Percentiles rank a stretch among this genome's conserved stretches.
Conservation (phyloP, 2,329 filamentous ascomycete genomes). For the Talaromyces pinophilus region DNA sequence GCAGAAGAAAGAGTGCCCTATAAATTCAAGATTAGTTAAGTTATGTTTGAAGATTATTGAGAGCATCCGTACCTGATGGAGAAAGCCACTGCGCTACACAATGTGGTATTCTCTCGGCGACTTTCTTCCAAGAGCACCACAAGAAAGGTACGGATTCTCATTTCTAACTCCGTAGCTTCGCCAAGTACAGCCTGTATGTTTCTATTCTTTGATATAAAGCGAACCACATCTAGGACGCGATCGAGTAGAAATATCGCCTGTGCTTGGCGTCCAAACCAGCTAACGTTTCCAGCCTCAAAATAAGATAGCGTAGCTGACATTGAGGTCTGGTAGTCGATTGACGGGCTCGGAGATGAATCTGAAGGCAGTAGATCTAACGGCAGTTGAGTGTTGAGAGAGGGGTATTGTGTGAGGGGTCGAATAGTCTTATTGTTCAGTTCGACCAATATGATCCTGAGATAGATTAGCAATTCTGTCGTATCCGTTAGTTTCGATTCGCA, state of each 20-base stretch:
- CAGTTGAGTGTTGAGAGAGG: not conserved
- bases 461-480: not conserved
- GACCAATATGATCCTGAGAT: constrained; percentile 10
- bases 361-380: not conserved
- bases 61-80: constrained; percentile 8
- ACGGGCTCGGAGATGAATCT: not conserved
- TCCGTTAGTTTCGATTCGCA: not conserved
- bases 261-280: constrained; percentile 12
- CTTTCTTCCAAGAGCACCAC: constrained; percentile 13
- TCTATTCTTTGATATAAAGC: not conserved
- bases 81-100: constrained; percentile 21
- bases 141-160: constrained; percentile 11
- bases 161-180: not conserved
- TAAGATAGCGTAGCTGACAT: constrained; percentile 11
- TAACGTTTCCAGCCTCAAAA: constrained; percentile 3
- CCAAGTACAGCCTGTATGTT: not conserved
- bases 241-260: constrained; percentile 17
- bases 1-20: constrained; percentile 20
- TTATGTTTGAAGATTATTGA: not conserved
- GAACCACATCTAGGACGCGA: not conserved
- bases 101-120: not conserved
- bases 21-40: not conserved
- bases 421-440: constrained; percentile 15
- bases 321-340: not conserved
- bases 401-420: constrained; percentile 4